Percentiles rank a stretch among this genome's conserved stretches.
phyloP scores from a whole-genome alignment of 2,329 filamentous ascomycete genomes.

The Nothophaeocryptopus gaeumannii region DNA sequence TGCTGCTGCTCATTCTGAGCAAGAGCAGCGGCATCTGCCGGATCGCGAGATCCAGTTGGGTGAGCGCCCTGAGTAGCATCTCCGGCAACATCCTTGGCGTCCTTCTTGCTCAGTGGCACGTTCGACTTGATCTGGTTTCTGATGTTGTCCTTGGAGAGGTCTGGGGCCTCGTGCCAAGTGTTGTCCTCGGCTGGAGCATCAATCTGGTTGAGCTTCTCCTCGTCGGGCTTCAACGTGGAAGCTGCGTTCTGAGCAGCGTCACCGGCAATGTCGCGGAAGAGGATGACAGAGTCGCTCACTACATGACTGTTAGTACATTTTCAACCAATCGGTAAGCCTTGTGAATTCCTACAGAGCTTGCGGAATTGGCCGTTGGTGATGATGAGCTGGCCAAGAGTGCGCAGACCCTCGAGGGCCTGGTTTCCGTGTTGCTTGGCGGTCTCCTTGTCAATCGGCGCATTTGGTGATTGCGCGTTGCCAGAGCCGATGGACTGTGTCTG shows the following conservation, averaged over 20 bases:
- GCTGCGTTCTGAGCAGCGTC: slow-evolving; percentile 83
- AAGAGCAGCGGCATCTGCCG: slow-evolving; percentile 53
- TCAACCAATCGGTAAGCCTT: not conserved
- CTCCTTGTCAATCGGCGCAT: slow-evolving; percentile 70
- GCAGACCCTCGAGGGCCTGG: slow-evolving; percentile 77
- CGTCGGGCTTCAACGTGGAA: slow-evolving; percentile 68
- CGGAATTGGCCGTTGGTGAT: slow-evolving; percentile 96
- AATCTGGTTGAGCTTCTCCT: slow-evolving; percentile 73
- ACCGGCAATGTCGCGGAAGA: slow-evolving; percentile 86
- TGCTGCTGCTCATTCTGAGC: slow-evolving; percentile 54
- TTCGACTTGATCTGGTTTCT: slow-evolving; percentile 65
- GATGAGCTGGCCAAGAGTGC: slow-evolving; percentile 81
- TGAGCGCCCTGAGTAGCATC: slow-evolving; percentile 59
- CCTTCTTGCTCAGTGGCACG: slow-evolving; percentile 54
- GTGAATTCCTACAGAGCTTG: slow-evolving; percentile 67
- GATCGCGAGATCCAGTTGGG: slow-evolving; percentile 54
- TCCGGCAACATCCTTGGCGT: slow-evolving; percentile 59
- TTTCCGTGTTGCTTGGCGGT: slow-evolving; percentile 78
- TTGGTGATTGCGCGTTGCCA: slow-evolving; percentile 60
- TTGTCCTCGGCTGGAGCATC: slow-evolving; percentile 86
- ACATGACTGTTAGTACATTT: slow-evolving; percentile 3
- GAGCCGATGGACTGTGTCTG: slow-evolving; percentile 74
- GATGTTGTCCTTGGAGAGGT: slow-evolving; percentile 62
- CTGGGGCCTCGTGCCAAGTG: slow-evolving; percentile 69
- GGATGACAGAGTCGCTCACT: slow-evolving; percentile 74